These are phyloP conservation scores for Austroboletus eburneus DNA, from an alignment of 768 basidiomycete species.

Conservation along the genomic window DNA sequence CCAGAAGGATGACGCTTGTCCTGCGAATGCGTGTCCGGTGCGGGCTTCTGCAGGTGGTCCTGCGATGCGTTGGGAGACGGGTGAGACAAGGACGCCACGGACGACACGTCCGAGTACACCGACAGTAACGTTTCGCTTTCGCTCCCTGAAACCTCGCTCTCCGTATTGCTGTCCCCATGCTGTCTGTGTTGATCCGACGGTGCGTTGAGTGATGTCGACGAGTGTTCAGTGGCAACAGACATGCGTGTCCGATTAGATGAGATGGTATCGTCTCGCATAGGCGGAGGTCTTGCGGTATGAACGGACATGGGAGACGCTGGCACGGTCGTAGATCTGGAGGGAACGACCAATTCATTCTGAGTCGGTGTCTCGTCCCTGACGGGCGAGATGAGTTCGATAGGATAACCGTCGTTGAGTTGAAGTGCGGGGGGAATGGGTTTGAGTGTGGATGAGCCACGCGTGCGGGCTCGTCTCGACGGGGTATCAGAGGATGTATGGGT, in stretches of 20 bases:
- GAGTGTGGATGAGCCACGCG: conserved; percentile 7
- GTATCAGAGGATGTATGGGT: conserved; percentile 27
- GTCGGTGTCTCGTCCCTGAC: conserved; percentile 16
- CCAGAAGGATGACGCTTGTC: conserved; percentile 32
- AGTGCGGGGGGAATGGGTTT: conserved; percentile 27
- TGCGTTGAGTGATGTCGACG: conserved; percentile 30
- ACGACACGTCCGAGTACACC: conserved; percentile 35
- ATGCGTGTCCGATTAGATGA: conserved; percentile 10
- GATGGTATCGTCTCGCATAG: conserved; percentile 8
- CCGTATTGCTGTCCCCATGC: conserved; percentile 21
- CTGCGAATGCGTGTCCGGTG: conserved; percentile 21
- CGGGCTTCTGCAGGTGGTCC: conserved; percentile 19
- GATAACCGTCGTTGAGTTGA: conserved; percentile 22
- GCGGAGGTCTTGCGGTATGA: conserved; percentile 15
- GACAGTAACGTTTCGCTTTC: conserved; percentile 31
- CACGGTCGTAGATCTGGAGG: conserved; percentile 49
- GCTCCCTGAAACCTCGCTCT: conserved; percentile 31
- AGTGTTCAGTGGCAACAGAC: conserved; percentile 9
- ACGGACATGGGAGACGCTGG: conserved; percentile 37
- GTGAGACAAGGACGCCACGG: conserved; percentile 24
- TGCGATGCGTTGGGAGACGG: conserved; percentile 31
- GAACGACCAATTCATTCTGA: conserved; percentile 46
- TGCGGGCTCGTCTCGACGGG: conserved; percentile 7
- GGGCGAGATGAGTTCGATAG: conserved; percentile 17
- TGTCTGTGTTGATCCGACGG: conserved; percentile 23